Base-by-base conservation (phyloP, 2,329 filamentous ascomycete genomes). In the Penicillium sp. region DNA sequence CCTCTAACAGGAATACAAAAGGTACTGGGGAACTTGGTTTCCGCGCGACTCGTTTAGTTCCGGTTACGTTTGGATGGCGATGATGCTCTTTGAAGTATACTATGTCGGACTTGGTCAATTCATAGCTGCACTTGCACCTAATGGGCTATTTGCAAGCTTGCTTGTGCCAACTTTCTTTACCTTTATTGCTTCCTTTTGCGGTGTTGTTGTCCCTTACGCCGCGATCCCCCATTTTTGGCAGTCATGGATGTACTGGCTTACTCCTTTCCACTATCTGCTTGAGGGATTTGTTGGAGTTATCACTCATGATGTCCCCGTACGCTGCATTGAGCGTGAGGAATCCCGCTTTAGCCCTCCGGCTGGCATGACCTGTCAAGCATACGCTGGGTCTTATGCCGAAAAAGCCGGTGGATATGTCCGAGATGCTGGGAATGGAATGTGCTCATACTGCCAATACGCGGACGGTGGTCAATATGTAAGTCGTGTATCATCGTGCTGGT, bases 171-270 rank as follows among this genome's bases (percentile, higher is more conserved):
- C 88, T 4, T 88, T 89, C 72, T 88, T 89, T 74, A 80, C 86
- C 26, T 89, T 84, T 38, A 76, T 90, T 3, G 80, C 90, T 9
- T 83, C 82, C 1, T 91, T 92, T 76, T 91, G 88, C 63, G 89
- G 89, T 59, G 87, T 91, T 1, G 77, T 90, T 5, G 88, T 91
- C 0, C 88, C 88, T 0, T 89, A 87, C 60, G 64, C 65, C 0
- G 79, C 80, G 26, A 79, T 91, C 22, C 82, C 84, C 9, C 63
- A 71, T 0, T 91, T 91, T 71, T 91, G 88, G 88, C 75, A 78
- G 14, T 72, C 72, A 8, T 84, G 81, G 81, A 84, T 87, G 82
- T 88, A 89, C 69, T 84, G 82, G 71, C 76, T 89, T 22, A 85
- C 85, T 0, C 87, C 87, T 0, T 88, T 88, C 70, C 81, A 83